Evolutionary conservation across 371 early-diverging fungal genomes (phyloP).

Genomic region (Circinella umbellata): DNA sequence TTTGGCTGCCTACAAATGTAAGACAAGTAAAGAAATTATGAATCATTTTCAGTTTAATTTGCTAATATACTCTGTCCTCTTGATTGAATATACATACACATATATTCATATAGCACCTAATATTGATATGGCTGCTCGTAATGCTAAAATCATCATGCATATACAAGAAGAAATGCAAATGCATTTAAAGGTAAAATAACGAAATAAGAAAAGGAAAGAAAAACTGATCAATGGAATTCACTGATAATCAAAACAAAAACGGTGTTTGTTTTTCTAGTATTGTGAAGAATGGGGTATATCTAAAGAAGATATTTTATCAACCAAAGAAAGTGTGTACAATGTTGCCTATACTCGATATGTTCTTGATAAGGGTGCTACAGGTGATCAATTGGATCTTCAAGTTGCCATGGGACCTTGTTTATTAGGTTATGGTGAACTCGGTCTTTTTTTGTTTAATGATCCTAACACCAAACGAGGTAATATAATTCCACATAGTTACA

Average conservation of each 20-base stretch:
- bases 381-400: slow-evolving; percentile 78
- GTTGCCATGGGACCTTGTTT: slow-evolving; percentile 83
- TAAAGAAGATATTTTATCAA: slow-evolving; percentile 64
- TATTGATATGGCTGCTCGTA: slow-evolving; percentile 38
- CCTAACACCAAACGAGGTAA: slow-evolving; percentile 64
- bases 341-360: slow-evolving; percentile 86
- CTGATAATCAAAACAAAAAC: background rate
- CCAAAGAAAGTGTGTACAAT: slow-evolving; percentile 74
- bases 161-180: slow-evolving; percentile 71
- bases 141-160: slow-evolving; percentile 65
- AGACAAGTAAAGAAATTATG: background rate
- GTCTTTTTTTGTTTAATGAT: slow-evolving; percentile 64
- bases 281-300: slow-evolving; percentile 77
- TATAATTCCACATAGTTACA: background rate
- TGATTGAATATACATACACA: too few relatives aligned
- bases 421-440: slow-evolving; percentile 85
- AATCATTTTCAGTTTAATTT: background rate
- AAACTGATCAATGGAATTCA: background rate
- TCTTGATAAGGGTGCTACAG: slow-evolving; percentile 71
- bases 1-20: slow-evolving; percentile 78
- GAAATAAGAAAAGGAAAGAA: background rate
- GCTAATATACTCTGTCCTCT: background rate
- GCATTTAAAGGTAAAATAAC: slow-evolving; percentile 62
- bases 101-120: slow-evolving; percentile 25
- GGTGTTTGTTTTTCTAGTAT: slow-evolving; percentile 38